Percentiles rank a stretch among this genome's conserved stretches.
These are phyloP conservation scores for Ormosia semicastrata DNA, from an alignment of 306 rosid species.

Conservation along the genomic window DNA sequence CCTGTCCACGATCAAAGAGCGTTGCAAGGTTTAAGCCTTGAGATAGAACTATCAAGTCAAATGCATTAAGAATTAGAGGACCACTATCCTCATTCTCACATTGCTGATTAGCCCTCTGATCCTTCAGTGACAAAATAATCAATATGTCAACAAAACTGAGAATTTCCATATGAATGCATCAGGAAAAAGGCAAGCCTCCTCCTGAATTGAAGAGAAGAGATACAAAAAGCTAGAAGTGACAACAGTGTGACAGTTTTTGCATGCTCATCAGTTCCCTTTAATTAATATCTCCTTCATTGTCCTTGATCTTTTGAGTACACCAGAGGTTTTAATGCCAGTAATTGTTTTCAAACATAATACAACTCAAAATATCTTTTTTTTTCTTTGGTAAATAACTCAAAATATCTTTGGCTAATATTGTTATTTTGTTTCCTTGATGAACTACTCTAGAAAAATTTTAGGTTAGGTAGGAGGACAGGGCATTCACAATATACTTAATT, in stretches of 20 bases:
- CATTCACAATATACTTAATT: background rate
- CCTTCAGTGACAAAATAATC: slow-evolving; percentile 45
- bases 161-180: slow-evolving; percentile 5
- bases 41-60: slow-evolving; percentile 79
- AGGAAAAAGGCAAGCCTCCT: background rate
- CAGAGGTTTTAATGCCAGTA: background rate
- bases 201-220: background rate
- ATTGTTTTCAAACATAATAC: background rate
- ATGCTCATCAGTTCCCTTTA: background rate
- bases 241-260: background rate
- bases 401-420: background rate
- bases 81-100: slow-evolving; percentile 57
- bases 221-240: background rate
- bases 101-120: slow-evolving; percentile 45
- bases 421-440: background rate
- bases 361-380: too few relatives aligned
- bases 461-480: background rate
- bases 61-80: slow-evolving; percentile 84
- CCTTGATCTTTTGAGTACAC: background rate
- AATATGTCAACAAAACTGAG: slow-evolving; percentile 8
- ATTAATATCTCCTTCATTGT: background rate
- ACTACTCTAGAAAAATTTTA: background rate
- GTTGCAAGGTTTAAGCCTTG: slow-evolving; percentile 92
- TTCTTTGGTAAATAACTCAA: background rate
- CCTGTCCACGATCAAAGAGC: slow-evolving; percentile 78